phyloP scores from a whole-genome alignment of 1,284 basidiomycete genomes.

The Heterobasidion irregulare region DNA sequence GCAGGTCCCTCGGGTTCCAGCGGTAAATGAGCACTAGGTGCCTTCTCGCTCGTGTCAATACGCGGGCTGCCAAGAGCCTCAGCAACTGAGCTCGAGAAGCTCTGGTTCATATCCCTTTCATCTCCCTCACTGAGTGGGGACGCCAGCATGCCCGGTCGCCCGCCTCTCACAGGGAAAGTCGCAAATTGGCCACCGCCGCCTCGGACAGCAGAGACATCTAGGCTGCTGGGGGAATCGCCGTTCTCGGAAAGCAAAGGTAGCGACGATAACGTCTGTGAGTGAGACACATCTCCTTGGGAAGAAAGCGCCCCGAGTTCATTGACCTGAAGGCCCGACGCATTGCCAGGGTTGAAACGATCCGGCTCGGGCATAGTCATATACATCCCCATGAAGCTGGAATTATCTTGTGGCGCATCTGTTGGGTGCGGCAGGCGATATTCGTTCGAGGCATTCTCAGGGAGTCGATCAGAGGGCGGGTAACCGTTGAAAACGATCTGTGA shows the following conservation, averaged over 20 bases:
- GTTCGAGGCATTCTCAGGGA: background rate
- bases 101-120: background rate
- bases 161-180: slow-evolving; percentile 41
- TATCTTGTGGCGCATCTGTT: background rate
- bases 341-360: too few relatives aligned
- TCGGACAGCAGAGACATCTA: too few relatives aligned
- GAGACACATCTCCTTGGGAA: too few relatives aligned
- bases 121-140: background rate
- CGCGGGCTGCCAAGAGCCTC: background rate
- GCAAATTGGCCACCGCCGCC: slow-evolving; percentile 35
- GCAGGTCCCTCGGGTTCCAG: slow-evolving; percentile 1
- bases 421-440: background rate
- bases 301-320: too few relatives aligned
- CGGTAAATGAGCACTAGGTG: background rate
- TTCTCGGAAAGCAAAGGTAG: too few relatives aligned
- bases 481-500: slow-evolving; percentile 45
- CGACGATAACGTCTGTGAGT: too few relatives aligned
- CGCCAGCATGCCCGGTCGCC: background rate
- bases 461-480: slow-evolving; percentile 18
- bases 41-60: background rate
- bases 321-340: too few relatives aligned
- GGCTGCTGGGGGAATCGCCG: too few relatives aligned
- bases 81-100: slow-evolving; percentile 5
- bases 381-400: background rate
- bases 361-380: slow-evolving; percentile 5